Base-by-base conservation (phyloP, 2,329 filamentous ascomycete genomes). In the Diaporthe nobilis region DNA sequence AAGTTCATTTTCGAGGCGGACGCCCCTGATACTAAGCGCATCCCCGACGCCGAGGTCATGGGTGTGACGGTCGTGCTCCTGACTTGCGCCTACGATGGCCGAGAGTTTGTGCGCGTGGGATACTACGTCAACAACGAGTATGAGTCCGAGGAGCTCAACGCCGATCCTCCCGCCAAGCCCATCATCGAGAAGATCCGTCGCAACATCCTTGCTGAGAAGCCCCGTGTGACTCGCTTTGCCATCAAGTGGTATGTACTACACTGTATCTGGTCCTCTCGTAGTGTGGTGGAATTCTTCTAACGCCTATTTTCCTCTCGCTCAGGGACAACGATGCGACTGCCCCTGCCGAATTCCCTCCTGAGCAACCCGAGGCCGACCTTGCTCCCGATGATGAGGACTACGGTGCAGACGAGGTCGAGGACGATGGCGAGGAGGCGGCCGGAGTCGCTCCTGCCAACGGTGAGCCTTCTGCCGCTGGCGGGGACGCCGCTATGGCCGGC, bases 81-180 rank as follows among this genome's bases (percentile, higher is more conserved):
- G 79, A 98, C 95, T 75, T 98, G 97, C 86, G 94, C 95, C 84
- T 99, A 99, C 86, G 97, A 99, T 82, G 94, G 94, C 72, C 92
- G 97, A 82, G 97, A 99, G 85, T 99, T 99, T 81, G 95, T 99
- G 53, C 95, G 97, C 79, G 96, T 99, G 57, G 97, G 97, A 77
- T 99, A 99, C 90, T 99, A 99, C 81, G 97, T 99, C 82, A 99
- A 98, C 90, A 99, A 99, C 82, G 97, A 99, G 85, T 99, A 99
- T 85, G 95, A 98, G 80, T 94, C 94, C 37, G 95, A 97, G 81
- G 95, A 98, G 84, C 90, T 99, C 78, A 94, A 92, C 80, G 92
- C 93, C 65, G 96, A 98, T 81, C 97, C 97, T 13, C 97, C 97
- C 9, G 90, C 95, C 75, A 98, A 98, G 88, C 96, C 96, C 53